Evolutionary conservation across 192 early-diverging fungal species (phyloP), one percentile per base, ranked within the genome.

Genomic region (Coemansia sp.): DNA sequence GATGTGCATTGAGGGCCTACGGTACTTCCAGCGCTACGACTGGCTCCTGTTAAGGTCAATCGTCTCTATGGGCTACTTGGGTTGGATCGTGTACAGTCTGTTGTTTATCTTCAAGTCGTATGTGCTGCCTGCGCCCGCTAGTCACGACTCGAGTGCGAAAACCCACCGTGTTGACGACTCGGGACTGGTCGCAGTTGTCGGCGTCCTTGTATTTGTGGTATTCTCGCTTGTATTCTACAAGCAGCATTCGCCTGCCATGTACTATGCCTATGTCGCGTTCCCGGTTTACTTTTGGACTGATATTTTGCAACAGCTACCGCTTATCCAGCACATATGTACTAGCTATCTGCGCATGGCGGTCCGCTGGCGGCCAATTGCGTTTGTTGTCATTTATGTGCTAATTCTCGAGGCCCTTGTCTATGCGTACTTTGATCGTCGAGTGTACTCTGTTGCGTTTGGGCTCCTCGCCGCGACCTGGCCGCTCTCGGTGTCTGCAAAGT

Each of bases 1-100:
- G 5, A 77, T 90, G 38, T 91, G 88, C 31, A 58, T 96, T 8
- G 85, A 90, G 53, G 95, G 95, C n/a, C 75, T 96, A 61, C 87
- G 94, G 40, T 98, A 97, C 81, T 91, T 93, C 51, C 94, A 98
- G 78, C 95, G 92, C 73, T 97, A 98, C 63, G 95, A 98, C 78
- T 98, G 95, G 95, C 77, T 96, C 6, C 92, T 96, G 70, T 77
- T 98, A 60, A 85, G 93, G 55, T 85, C 90, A 0, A 86, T 95
- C 5, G 88, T 98, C 21, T 91, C 89, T 11, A 71, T 84, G 26
- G 95, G 95, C 43, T 98, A 93, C 71, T 58, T 93, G 21, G 94
- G 95, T 31, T 98, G 95, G 95, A 93, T 95, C 66, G 63, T 80
- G 2, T 94, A 90, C 80, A 92, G 92, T 62, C 75, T 92, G 66